These are phyloP conservation scores for Alternaria ventricosa DNA, from an alignment of 2,329 filamentous ascomycete species.

Conservation along the genomic window DNA sequence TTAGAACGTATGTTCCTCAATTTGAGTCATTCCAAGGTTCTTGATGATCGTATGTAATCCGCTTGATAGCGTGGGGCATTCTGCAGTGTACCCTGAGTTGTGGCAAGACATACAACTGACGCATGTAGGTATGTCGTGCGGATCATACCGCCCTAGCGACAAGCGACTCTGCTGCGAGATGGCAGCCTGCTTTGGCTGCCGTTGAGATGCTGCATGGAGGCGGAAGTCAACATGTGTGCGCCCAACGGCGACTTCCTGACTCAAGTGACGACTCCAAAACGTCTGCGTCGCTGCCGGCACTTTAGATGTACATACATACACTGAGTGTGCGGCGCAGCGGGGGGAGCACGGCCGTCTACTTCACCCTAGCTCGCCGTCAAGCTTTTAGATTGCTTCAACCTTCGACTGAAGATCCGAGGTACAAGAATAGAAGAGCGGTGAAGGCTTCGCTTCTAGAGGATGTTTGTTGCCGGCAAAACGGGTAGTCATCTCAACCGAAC, in stretches of 20 bases:
- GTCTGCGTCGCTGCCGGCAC: constrained; percentile 13
- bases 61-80: constrained; percentile 32
- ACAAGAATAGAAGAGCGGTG: constrained; percentile 47
- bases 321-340: constrained; percentile 29
- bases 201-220: constrained; percentile 35
- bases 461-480: constrained; percentile 37
- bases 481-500: constrained; percentile 26
- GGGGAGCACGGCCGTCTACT: constrained; percentile 22
- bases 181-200: constrained; percentile 29
- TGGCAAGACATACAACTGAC: constrained; percentile 36
- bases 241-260: background rate
- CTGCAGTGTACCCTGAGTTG: constrained; percentile 39
- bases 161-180: constrained; percentile 37
- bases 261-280: constrained; percentile 4
- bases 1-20: constrained; percentile 40
- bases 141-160: constrained; percentile 31
- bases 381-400: constrained; percentile 34
- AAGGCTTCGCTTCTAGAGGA: constrained; percentile 11
- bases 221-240: constrained; percentile 25
- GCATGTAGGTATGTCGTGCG: constrained; percentile 47
- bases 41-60: constrained; percentile 6
- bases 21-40: constrained; percentile 9
- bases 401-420: constrained; percentile 15
- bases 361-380: constrained; percentile 30
- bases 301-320: constrained; percentile 7